Evolutionary conservation across 2,329 filamentous ascomycete species (phyloP), one percentile per base, ranked within the genome.

Genomic region (Monilinia laxa): DNA sequence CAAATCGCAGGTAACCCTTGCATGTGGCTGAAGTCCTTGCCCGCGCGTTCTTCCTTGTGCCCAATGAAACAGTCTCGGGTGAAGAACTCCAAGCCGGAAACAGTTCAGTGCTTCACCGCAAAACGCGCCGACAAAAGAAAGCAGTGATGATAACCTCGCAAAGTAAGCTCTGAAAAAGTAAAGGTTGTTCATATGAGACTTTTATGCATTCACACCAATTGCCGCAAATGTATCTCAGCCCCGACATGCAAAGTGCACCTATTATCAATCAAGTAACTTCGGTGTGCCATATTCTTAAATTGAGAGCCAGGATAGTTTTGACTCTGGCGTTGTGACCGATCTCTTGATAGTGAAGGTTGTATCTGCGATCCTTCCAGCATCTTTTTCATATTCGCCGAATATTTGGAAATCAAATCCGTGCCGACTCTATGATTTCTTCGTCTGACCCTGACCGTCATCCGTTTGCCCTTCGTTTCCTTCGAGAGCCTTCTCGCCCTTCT

Each of bases 381-480:
- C 23, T 20, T 3, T 6, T 11, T 25, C 45, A 14, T 60, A 18
- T 45, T 38, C 7, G n/a, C n/a, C 12, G 54, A 57, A 42, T 42
- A 12, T 25, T 25, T 35, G 23, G 11, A 47, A 55, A 52, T 52
- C 11, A 28, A 60, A 60, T 4, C 35, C n/a, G 18, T 28, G 53
- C 23, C 18, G 54, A 42, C 20, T 42, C 38, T 65, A 71, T 53
- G 62, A 35, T 45, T 70, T 71, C 51, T 49, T 62, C 12, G 65
- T 16, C 31, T 4, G 28, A 10, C 67, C 64, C 66, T 6, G 31
- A 51, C 40, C 42, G 45, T 45, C 66, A 59, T 60, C 59, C 47
- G 16, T 35, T 52, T 60, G 58, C 23, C 45, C 64, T 23, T 67
- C 51, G 10, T 31, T 28, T 35, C 16, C 42, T 16, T 58, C 64